Base-by-base conservation (phyloP, 2,329 filamentous ascomycete species). In the Pyrenophora teres region DNA sequence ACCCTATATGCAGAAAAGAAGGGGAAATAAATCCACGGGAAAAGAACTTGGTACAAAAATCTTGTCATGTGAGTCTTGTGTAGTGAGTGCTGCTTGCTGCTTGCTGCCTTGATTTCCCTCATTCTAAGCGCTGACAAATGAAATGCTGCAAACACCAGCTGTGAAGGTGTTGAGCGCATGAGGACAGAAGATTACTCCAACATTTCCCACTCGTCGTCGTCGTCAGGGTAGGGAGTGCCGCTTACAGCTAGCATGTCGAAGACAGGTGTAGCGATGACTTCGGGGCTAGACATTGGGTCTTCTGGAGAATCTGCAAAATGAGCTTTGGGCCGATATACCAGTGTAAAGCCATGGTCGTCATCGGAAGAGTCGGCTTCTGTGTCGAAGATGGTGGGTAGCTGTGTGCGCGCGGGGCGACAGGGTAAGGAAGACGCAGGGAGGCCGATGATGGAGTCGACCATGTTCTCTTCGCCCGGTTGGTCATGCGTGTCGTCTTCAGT, bases 271-370 rank as follows among this genome's bases (percentile, higher is more conserved):
- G 50, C 23, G 8, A 25, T 25, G 8, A 25, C n/a, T 37, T 62
- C 56, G 1, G 52, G 57, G 16, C 56, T 59, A 6, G 56, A 61
- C 44, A 59, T 49, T 3, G 40, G 40, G 18, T 50, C 47, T 5
- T 55, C 41, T 16, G 37, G 15, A 10, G 40, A 36, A 18, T 25
- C 15, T 12, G 9, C 13, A 1, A 13, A 16, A 8, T 23, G 27
- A 2, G 35, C 12, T 16, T 57, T 61, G 16, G 64, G 64, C 15
- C 57, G 54, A 41, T 56, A 54, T 4, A 69, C 59, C 12, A 68
- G 25, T 1, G 58, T 56, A 45, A 63, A 69, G 23, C 63, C 67
- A 6, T 60, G 51, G 16, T 68, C 64, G 30, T 65, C 63, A 32
- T 58, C 56, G 3, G 59, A 62, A 9, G 51, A 57, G 2, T 59